These are phyloP conservation scores for Blyttiomyces sp. DNA, from an alignment of 371 early-diverging fungal species.

Conservation along the genomic window DNA sequence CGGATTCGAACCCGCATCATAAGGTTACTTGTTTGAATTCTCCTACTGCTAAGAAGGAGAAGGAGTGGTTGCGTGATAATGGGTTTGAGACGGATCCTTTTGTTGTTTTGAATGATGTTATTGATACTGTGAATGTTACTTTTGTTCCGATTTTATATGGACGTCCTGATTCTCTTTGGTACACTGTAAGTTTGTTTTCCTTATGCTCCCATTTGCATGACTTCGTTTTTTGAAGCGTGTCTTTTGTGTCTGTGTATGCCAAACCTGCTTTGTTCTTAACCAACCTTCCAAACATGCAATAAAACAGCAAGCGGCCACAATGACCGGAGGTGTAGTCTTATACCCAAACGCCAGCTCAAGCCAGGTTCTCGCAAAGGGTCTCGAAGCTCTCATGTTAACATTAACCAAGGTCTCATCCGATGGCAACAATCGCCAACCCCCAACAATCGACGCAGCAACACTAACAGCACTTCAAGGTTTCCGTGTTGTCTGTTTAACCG, in stretches of 20 bases:
- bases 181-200: background rate
- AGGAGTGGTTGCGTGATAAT: slow-evolving; percentile 5
- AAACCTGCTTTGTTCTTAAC: too few relatives aligned
- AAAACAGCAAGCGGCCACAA: slow-evolving; percentile 20
- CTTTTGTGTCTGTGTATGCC: background rate
- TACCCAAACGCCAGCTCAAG: background rate
- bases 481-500: background rate
- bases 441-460: background rate
- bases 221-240: background rate
- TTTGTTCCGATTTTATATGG: slow-evolving; percentile 18
- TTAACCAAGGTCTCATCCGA: background rate
- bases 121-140: slow-evolving; percentile 11
- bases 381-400: slow-evolving; percentile 4
- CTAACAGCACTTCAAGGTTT: slow-evolving; percentile 2
- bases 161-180: background rate
- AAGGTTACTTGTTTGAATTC: background rate
- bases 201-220: background rate
- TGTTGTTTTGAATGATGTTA: slow-evolving; percentile 4
- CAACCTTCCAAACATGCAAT: too few relatives aligned
- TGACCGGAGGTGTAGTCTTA: slow-evolving; percentile 16
- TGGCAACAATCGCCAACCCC: background rate
- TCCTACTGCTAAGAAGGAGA: background rate
- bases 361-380: slow-evolving; percentile 5
- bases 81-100: slow-evolving; percentile 13
- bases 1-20: slow-evolving; percentile 16